Conservation (phyloP, 2,329 filamentous ascomycete genomes). For the Chrysoporthe puriensis region DNA sequence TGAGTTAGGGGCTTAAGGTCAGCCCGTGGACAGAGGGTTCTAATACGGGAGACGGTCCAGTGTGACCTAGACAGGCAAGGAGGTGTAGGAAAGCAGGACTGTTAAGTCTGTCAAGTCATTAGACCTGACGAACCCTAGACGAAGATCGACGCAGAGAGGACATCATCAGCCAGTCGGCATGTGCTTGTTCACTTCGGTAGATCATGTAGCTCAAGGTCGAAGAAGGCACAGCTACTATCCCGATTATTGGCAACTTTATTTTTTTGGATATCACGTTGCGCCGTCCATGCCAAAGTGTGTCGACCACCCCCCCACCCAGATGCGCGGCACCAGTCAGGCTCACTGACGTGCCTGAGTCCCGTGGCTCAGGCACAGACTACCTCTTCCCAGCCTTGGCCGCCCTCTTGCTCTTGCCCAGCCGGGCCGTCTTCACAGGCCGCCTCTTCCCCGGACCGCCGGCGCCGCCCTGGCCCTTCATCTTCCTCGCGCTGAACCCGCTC, state of each 20-base stretch:
- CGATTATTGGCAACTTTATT: not conserved
- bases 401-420: constrained; percentile 57
- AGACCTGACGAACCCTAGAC: not conserved
- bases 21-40: not conserved
- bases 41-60: not conserved
- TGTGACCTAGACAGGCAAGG: not conserved
- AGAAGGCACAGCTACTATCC: not conserved
- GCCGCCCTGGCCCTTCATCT: constrained; percentile 71
- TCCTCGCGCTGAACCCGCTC: constrained; percentile 77
- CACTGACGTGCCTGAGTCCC: not conserved
- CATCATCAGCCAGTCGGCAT: not conserved
- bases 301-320: not conserved
- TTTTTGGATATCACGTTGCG: constrained; percentile 3
- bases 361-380: constrained; percentile 16
- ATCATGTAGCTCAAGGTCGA: not conserved
- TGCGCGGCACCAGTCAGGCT: not conserved
- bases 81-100: too few relatives aligned
- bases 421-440: constrained; percentile 43
- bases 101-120: not conserved
- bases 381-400: constrained; percentile 47
- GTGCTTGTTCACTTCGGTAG: not conserved
- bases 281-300: constrained; percentile 11
- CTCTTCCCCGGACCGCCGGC: constrained; percentile 34
- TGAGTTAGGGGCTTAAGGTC: not conserved
- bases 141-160: too few relatives aligned